phyloP scores from a whole-genome alignment of 2,329 filamentous ascomycete genomes.

The Golovinomyces cichoracearum region DNA sequence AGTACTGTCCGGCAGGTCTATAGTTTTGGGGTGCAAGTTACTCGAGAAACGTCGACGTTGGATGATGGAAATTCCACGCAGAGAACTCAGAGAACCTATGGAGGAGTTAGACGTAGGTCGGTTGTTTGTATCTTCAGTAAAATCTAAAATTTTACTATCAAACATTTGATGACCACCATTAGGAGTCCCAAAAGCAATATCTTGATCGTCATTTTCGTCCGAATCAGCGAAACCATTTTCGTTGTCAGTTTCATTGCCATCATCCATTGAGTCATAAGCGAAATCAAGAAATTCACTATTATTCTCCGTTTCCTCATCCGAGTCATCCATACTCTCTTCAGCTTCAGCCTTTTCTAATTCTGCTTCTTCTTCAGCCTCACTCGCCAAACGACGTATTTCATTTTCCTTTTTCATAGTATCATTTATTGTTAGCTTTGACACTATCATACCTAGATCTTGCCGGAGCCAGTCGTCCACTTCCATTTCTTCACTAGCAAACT shows the following conservation, averaged over 20 bases:
- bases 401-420: constrained; percentile 82
- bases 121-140: no score
- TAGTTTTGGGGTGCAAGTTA: constrained; percentile 40
- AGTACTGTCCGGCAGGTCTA: constrained; percentile 82
- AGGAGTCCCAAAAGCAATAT: constrained; percentile 38
- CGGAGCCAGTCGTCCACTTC: constrained; percentile 79
- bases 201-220: constrained; percentile 39
- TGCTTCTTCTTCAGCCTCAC: constrained; percentile 76
- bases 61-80: constrained; percentile 5
- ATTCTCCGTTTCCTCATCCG: constrained; percentile 36
- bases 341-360: constrained; percentile 21
- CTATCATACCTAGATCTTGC: constrained; percentile 28
- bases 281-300: constrained; percentile 37
- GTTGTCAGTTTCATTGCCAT: constrained; percentile 16
- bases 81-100: constrained; percentile 21
- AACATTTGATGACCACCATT: no score
- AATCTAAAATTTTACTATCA: no score
- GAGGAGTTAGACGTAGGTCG: constrained; percentile 33
- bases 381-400: constrained; percentile 56
- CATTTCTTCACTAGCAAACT: constrained; percentile 62
- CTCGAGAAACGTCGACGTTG: neutral
- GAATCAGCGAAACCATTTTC: constrained; percentile 17
- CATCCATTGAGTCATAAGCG: constrained; percentile 22
- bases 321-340: constrained; percentile 20
- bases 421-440: constrained; percentile 55